Percentiles rank a stretch among this genome's conserved stretches.
These are phyloP conservation scores for Microcyclosporella mali DNA, from an alignment of 2,329 filamentous ascomycete genomes.

Conservation along the genomic window DNA sequence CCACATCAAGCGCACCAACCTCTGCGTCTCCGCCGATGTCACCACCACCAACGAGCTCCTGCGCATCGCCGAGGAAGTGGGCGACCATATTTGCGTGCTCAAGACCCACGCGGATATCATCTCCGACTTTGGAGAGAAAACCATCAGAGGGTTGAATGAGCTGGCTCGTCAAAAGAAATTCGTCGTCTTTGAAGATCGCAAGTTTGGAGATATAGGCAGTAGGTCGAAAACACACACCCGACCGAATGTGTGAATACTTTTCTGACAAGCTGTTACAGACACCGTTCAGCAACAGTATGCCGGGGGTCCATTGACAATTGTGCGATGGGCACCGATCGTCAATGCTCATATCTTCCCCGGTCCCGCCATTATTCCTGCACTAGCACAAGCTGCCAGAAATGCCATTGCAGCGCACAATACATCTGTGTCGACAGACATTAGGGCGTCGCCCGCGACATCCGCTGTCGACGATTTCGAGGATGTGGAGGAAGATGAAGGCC, in stretches of 20 bases:
- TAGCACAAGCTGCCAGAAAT: conserved; percentile 43
- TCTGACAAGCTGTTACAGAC: conserved; percentile 29
- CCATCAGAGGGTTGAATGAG: conserved; percentile 44
- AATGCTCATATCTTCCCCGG: conserved; percentile 50
- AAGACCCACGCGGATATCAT: conserved; percentile 59
- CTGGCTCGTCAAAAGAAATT: conserved; percentile 46
- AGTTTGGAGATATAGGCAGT: conserved; percentile 53
- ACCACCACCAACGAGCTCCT: conserved; percentile 51
- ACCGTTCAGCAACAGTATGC: conserved; percentile 52
- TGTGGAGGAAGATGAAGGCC: conserved; percentile 31
- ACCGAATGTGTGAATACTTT: background rate
- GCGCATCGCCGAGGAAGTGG: conserved; percentile 51
- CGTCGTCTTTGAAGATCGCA: conserved; percentile 50
- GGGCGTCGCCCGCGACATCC: conserved; percentile 32
- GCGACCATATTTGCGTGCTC: conserved; percentile 55
- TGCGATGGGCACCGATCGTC: conserved; percentile 47
- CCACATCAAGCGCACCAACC: conserved; percentile 46
- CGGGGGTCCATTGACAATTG: conserved; percentile 45
- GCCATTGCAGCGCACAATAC: conserved; percentile 46
- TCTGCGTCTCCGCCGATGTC: conserved; percentile 53
- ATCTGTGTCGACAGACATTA: conserved; percentile 47
- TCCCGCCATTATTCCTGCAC: conserved; percentile 46
- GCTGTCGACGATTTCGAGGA: conserved; percentile 43
- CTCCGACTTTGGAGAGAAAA: conserved; percentile 54
- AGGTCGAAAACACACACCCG: conserved; percentile 18